These are phyloP conservation scores for Nothophytophthora sp. DNA, from an alignment of 352 stramenopile species.

Conservation along the genomic window DNA sequence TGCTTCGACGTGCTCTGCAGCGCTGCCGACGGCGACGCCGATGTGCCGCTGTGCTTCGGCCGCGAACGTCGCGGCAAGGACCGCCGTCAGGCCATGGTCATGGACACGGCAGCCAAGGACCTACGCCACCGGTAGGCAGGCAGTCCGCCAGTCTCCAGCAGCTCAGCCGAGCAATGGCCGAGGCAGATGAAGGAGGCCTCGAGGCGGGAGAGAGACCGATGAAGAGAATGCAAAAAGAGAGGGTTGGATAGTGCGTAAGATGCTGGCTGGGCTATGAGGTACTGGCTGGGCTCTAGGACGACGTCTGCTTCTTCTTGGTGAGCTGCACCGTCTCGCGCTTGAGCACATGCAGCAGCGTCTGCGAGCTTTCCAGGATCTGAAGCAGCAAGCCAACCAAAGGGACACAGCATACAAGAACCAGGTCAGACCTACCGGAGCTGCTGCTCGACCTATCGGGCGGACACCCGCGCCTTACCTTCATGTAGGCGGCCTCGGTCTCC, in stretches of 20 bases:
- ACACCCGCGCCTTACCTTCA: constrained; percentile 79
- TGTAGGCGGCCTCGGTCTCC: constrained; percentile 94
- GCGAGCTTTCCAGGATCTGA: constrained; percentile 92
- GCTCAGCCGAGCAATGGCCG: not conserved
- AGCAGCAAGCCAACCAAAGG: not conserved
- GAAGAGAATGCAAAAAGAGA: too few relatives aligned
- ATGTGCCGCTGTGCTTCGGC: constrained; percentile 51
- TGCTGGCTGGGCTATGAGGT: too few relatives aligned
- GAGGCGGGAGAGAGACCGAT: constrained; percentile 1
- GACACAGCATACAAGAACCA: not conserved
- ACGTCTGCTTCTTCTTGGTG: constrained; percentile 96
- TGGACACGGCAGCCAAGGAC: constrained; percentile 61
- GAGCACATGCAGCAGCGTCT: constrained; percentile 94
- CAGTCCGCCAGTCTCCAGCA: not conserved
- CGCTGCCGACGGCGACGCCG: constrained; percentile 23
- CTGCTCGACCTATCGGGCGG: not conserved
- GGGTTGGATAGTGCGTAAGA: too few relatives aligned
- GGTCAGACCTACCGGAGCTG: not conserved
- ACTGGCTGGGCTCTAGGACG: constrained; percentile 35
- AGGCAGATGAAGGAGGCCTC: not conserved
- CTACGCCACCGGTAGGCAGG: constrained; percentile 54
- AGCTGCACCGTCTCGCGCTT: constrained; percentile 94
- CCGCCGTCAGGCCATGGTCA: constrained; percentile 65
- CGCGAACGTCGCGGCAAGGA: constrained; percentile 70
- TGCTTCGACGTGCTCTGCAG: constrained; percentile 65